Evolutionary conservation across 2,329 filamentous ascomycete species (phyloP).

Genomic region (Trichoderma atrobrunneum): DNA sequence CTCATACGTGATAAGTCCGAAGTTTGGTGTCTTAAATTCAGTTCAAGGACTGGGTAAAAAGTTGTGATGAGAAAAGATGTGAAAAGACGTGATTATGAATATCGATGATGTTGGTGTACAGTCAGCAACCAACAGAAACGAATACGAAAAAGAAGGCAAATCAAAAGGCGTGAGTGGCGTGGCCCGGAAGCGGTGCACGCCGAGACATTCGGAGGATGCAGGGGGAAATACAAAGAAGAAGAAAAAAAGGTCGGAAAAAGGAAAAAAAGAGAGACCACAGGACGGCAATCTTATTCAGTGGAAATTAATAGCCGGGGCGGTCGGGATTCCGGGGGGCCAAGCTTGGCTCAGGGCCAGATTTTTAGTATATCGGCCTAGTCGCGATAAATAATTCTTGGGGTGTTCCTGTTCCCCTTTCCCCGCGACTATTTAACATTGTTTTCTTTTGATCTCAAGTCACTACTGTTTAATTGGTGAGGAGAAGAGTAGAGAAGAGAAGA

Average conservation of each 20-base stretch:
- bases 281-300: background rate
- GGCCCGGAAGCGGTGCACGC: background rate
- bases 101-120: background rate
- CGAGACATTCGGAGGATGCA: background rate
- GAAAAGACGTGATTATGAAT: background rate
- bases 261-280: background rate
- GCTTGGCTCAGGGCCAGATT: background rate
- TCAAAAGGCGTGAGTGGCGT: background rate
- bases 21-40: background rate
- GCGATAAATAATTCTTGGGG: background rate
- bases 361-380: background rate
- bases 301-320: conserved; percentile 2
- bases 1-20: background rate
- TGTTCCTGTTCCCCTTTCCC: background rate
- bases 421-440: background rate
- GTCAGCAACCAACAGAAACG: background rate
- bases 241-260: background rate
- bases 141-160: conserved; percentile 4
- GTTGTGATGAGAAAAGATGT: background rate
- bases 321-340: background rate
- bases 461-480: background rate
- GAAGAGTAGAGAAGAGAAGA: background rate
- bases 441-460: background rate
- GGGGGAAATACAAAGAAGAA: background rate
- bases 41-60: background rate